Base-by-base conservation (phyloP, 2,329 filamentous ascomycete species). In the Aspergillus flavus region DNA sequence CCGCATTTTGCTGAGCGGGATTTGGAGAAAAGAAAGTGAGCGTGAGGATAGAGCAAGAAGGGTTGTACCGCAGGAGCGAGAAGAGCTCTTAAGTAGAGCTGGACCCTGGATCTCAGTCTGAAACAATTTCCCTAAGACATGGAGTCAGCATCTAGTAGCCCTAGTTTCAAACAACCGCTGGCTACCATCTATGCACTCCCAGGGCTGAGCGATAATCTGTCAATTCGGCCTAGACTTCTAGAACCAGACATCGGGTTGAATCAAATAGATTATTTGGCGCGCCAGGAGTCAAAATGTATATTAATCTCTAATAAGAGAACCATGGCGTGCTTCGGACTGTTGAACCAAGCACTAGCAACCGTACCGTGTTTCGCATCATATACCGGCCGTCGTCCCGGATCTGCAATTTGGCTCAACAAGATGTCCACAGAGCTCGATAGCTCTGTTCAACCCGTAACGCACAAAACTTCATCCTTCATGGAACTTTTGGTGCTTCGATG, bases 1-100 rank as follows among this genome's bases (percentile, higher is more conserved):
- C 57, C 46, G 61, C 64, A 66, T 66, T 28, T 46, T 61, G 36
- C n/a, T 48, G 28, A 16, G 30, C 39, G 52, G 53, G 14, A 34
- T 21, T 16, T 19, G 39, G 39, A 39, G 19, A 56, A 54, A 57
- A 55, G n/a, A 34, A 46, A 52, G 21, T 23, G 58, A 59, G 46
- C 34, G 36, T 57, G 34, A 58, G 11, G 23, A 28, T 16, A 7
- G 28, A 23, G n/a, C 14, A 21, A 39, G n/a, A 55, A 55, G 52
- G 39, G 16, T 10, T n/a, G 39, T n/a, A n/a, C 3, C 6, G 39
- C 19, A 41, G 3, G 39, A 41, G 39, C 19, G 39, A n/a, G 39
- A 41, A 41, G 39, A 26, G n/a, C 52, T 55, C 10, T 55, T 55
- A 55, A 55, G 52, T 55, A 55, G n/a, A 23, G n/a, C n/a, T 36